Percentiles rank a stretch among this genome's conserved stretches.
Evolutionary conservation across 371 early-diverging fungal species (phyloP).

Genomic region (Basidiobolus meristosporus): DNA sequence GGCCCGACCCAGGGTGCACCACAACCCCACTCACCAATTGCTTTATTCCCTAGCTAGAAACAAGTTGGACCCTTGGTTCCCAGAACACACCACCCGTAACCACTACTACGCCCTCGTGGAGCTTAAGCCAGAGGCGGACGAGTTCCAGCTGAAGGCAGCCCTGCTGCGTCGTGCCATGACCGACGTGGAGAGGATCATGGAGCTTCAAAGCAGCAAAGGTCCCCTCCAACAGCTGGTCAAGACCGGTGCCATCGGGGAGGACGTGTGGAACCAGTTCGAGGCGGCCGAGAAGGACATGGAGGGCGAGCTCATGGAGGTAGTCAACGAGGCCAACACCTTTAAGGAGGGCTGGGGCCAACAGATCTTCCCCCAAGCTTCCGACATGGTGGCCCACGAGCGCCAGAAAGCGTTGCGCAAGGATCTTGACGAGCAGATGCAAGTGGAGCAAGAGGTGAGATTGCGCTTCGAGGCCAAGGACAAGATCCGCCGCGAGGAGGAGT

Average conservation of each 20-base stretch:
- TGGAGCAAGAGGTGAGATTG: background rate
- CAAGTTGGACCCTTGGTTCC: slow-evolving; percentile 30
- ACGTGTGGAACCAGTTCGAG: slow-evolving; percentile 59
- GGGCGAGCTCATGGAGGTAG: slow-evolving; percentile 60
- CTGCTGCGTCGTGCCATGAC: slow-evolving; percentile 73
- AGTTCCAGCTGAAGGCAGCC: slow-evolving; percentile 46
- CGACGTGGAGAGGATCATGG: slow-evolving; percentile 50
- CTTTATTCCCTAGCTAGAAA: background rate
- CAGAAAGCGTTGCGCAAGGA: background rate
- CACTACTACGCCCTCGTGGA: slow-evolving; percentile 46
- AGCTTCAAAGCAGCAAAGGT: slow-evolving; percentile 72
- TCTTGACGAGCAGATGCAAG: background rate
- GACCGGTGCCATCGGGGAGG: slow-evolving; percentile 75
- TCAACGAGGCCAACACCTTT: slow-evolving; percentile 60
- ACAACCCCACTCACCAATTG: no score
- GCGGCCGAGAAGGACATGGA: slow-evolving; percentile 71
- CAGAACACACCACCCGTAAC: slow-evolving; percentile 36
- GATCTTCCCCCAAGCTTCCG: slow-evolving; percentile 67
- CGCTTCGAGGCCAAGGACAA: background rate
- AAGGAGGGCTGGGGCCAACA: slow-evolving; percentile 71
- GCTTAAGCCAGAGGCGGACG: slow-evolving; percentile 29
- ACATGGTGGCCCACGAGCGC: slow-evolving; percentile 25
- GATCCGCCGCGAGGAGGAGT: background rate
- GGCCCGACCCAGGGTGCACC: no score
- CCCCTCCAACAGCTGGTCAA: slow-evolving; percentile 56